Evolutionary conservation across 2,329 filamentous ascomycete genomes (phyloP).

Genomic region (Fusarium temperatum): DNA sequence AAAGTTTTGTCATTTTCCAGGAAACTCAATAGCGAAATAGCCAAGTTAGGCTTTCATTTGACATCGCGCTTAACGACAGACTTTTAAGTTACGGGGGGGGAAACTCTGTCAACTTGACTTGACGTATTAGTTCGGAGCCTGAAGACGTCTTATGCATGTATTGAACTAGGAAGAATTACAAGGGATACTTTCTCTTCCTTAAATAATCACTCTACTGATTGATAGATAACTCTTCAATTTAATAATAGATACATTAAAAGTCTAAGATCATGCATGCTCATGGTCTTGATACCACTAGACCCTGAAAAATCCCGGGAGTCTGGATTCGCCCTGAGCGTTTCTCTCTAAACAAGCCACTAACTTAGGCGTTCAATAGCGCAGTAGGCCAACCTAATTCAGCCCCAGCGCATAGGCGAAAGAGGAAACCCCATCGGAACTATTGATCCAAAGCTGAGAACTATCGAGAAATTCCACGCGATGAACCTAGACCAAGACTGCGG

Average conservation of each 20-base stretch:
- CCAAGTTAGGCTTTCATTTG: neutral
- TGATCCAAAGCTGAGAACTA: constrained; percentile 14
- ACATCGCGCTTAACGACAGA: fast-evolving
- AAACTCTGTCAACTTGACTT: too few species aligned
- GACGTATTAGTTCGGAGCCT: neutral
- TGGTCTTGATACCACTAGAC: too few species aligned
- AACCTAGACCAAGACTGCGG: neutral
- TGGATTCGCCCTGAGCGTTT: neutral
- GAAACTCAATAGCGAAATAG: neutral
- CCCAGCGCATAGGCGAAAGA: neutral
- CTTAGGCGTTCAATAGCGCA: constrained; percentile 17
- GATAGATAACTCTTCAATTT: neutral
- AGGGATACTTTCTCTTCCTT: neutral
- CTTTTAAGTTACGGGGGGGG: neutral
- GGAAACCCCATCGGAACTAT: constrained; percentile 1
- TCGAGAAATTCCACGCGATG: neutral
- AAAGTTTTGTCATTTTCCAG: fast-evolving
- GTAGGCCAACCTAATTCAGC: neutral
- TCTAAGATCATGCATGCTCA: neutral
- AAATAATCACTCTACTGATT: neutral
- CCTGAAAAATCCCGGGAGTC: neutral
- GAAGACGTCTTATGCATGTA: neutral
- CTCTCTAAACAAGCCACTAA: neutral
- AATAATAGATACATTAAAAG: neutral
- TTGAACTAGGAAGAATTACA: neutral